phyloP scores from a whole-genome alignment of 768 basidiomycete species.

The Phanerodontia chrysosporium region DNA sequence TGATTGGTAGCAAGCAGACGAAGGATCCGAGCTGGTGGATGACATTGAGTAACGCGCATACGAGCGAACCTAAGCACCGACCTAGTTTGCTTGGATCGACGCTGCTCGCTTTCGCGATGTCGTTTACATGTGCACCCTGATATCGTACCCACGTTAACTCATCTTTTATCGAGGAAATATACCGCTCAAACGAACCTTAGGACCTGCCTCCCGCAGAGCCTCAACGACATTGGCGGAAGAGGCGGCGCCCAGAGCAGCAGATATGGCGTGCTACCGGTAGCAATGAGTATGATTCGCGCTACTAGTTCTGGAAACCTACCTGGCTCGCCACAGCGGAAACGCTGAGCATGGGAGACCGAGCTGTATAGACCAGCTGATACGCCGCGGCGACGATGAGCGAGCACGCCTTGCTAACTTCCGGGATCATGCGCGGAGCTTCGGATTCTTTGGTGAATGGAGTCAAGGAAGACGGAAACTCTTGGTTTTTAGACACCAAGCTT shows the following conservation, averaged over 20 bases:
- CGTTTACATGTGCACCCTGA: constrained; percentile 27
- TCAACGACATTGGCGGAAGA: neutral
- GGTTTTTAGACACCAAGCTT: neutral
- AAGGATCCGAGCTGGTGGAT: constrained; percentile 23
- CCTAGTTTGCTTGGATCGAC: constrained; percentile 26
- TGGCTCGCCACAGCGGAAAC: constrained; percentile 6
- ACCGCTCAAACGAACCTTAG: neutral
- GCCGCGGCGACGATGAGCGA: constrained; percentile 28
- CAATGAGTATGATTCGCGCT: too few species aligned
- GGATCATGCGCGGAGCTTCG: constrained; percentile 7
- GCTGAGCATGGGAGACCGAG: constrained; percentile 25
- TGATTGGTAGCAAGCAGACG: constrained; percentile 27
- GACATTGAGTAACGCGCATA: neutral
- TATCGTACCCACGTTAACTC: too few species aligned
- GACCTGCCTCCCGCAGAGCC: constrained; percentile 4
- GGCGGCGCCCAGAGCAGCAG: constrained; percentile 1
- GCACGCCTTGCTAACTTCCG: neutral
- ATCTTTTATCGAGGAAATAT: neutral
- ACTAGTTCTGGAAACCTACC: neutral
- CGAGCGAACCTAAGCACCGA: neutral
- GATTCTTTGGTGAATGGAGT: constrained; percentile 1
- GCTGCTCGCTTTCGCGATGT: constrained; percentile 21
- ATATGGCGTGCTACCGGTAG: neutral
- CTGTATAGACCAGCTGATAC: constrained; percentile 27
- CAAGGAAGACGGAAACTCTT: constrained; percentile 1